phyloP scores from a whole-genome alignment of 345 rosid species.

The Cardamine chenopodiifolia region DNA sequence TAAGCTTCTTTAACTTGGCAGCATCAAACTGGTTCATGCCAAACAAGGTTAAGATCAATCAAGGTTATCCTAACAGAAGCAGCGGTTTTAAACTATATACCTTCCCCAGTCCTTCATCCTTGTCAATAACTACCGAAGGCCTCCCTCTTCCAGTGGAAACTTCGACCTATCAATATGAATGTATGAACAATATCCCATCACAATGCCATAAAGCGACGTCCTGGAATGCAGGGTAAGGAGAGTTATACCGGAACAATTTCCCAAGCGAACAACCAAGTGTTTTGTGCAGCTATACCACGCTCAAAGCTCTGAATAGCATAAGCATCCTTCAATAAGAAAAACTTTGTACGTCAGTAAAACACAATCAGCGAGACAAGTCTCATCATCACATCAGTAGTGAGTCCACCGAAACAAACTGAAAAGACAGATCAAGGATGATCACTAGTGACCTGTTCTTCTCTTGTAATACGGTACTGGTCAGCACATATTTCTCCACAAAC shows the following conservation, averaged over 20 bases:
- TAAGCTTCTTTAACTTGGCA: conserved; percentile 76
- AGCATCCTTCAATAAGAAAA: conserved; percentile 58
- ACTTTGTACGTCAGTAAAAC: no score
- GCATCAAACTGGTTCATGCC: conserved; percentile 67
- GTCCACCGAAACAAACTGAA: conserved; percentile 2
- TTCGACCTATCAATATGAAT: conserved; percentile 64
- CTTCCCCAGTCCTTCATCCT: conserved; percentile 88
- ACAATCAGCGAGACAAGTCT: neutral
- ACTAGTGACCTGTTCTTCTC: conserved; percentile 78
- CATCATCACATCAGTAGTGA: neutral
- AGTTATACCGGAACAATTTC: conserved; percentile 73
- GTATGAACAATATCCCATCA: conserved; percentile 11
- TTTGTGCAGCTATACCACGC: conserved; percentile 80
- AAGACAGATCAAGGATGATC: conserved; percentile 21
- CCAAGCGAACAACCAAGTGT: conserved; percentile 72
- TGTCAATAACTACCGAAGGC: conserved; percentile 58
- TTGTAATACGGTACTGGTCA: conserved; percentile 60
- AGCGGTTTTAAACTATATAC: conserved; percentile 41
- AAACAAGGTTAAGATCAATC: conserved; percentile 8
- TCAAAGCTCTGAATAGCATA: conserved; percentile 85
- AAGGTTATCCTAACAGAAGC: neutral
- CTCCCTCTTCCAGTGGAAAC: conserved; percentile 83
- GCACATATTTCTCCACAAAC: conserved; percentile 93
- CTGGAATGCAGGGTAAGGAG: conserved; percentile 22
- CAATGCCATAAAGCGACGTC: conserved; percentile 12